Base-by-base conservation (phyloP, 1,284 basidiomycete genomes). In the Jaminaea rosea region DNA sequence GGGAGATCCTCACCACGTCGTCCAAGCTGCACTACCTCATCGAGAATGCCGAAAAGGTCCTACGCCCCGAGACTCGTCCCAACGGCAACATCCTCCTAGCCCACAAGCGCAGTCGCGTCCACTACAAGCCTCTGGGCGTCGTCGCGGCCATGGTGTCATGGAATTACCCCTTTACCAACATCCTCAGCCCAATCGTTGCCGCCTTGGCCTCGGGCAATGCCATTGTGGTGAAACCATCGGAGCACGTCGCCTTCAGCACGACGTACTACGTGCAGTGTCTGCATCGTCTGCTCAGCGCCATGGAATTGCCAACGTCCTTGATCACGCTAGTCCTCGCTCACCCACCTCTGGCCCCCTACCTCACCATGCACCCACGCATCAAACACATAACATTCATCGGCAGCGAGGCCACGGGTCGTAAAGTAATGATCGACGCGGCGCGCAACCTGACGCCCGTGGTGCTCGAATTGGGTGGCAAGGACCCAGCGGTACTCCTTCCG, bases 61-160 rank as follows among this genome's bases (percentile, higher is more conserved):
- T 71, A 1, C 36, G 36, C 1, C 57, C 63, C 19, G 59, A 68
- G 47, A 48, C 54, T 2, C 51, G 65, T 1, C 55, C 62, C 13
- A 82, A 82, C 26, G 39, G 39, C 4, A 88, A 87, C 63, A 76
- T 90, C 26, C 79, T 96, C 62, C 78, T 94, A 50, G 81, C 80
- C 23, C 92, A 97, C 79, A 98, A 98, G 77, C 81, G 59, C 0
- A 69, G 67, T 50, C 26, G 87, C 72, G 87, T 97, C 6, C 78
- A 86, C 61, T 92, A 89, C 70, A 88, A 92, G 58, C 93, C 93
- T 7, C 80, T 92, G n/a, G 93, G 93, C 26, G 87, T 92, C 0
- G 88, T 94, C 9, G 83, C 85, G 37, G 93, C 86, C 0, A 85
- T 92, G 54, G 91, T 97, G 1, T 93, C 88, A 0, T 96, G 92